Base-by-base conservation (phyloP, 1,284 basidiomycete species). In the Cerrena zonata region DNA sequence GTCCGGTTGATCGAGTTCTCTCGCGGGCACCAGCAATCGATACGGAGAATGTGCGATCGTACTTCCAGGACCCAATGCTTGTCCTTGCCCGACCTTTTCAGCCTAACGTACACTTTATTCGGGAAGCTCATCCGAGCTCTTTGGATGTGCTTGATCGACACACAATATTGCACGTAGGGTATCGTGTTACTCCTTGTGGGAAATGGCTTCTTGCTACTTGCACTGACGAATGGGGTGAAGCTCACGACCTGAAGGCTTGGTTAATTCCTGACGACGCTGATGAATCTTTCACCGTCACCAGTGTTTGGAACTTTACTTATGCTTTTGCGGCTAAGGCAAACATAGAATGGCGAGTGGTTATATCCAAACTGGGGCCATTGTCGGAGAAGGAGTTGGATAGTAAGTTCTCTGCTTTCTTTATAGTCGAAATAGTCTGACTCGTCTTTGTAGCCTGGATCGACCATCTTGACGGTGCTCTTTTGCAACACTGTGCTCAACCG, bases 131-230 rank as follows among this genome's bases (percentile, higher is more conserved):
- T 51, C 69, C 63, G 21, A 76, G 65, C 3, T 72, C 81, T 2
- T 66, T 87, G 39, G 87, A 87, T 52, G 81, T 90, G 2, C 57
- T 85, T 54, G 84, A 90, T 55, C 73, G 84, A 2, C 76, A 84
- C 54, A 82, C 78, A 2, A 67, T 91, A 41, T 69, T 92, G 40
- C 90, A 93, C 61, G 74, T 91, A 40, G 89, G 79, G 1, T 93
- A 92, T 63, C 69, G 70, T 30, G 57, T 84, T 1, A 82, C 82
- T 11, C 61, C 67, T 4, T 85, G 82, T 53, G 76, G 80, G 4
- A 84, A 82, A 62, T 91, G 89, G 89, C 69, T 90, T 2, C 62
- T 86, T 15, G 80, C 80, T n/a, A 74, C 79, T n/a, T 84, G 80
- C 58, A 69, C 87, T 10, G 90, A 93, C 60, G 81, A 90, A 59